Base-by-base conservation (phyloP, 768 basidiomycete species). In the Amanita subjunquillea region DNA sequence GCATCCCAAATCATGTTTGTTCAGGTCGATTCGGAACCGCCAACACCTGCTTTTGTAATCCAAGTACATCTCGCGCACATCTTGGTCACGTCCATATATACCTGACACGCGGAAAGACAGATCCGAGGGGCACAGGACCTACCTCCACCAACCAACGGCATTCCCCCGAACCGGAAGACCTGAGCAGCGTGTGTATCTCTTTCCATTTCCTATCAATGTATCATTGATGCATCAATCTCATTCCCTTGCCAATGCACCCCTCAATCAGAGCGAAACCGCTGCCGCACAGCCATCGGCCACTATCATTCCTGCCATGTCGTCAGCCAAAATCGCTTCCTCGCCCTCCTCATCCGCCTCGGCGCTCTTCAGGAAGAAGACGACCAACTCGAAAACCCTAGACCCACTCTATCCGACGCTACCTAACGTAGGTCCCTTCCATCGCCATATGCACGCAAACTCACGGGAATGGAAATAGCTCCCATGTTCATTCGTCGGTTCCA, bases 401-500 rank as follows among this genome's bases (percentile, higher is more conserved):
- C 32, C 47, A 10, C 17, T 48, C 12, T 48, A 48, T 36, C 37
- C 47, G 10, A 23, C 15, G 22, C 6, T 48, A 13, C 36, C 36
- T 8, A 48, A 48, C 25, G 47, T 48, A 38, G 32, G 47, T 30
- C 8, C 30, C 30, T 30, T 30, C 30, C 27, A 29, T 29, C 6
- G 27, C 32, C 22, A 29, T 30, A 27, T 52, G 25, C 23, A 34
- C 4, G 29, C 8, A 5, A 7, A 17, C 25, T 45, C 9, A 44
- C 10, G 29, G 9, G 10, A 23, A 42, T n/a, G 39, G 10, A 40
- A 40, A 44, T 37, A 52, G 51, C 43, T 46, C 45, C 53, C 53
- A 23, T 32, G 38, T 20, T 48, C 53, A 12, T 54, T 48, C 13
- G 13, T 54, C 37, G 74, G 75, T 2, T 65, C 65, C 20, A 50